Base-by-base conservation (phyloP, 2,329 filamentous ascomycete genomes). In the Periconia macrospinosa region DNA sequence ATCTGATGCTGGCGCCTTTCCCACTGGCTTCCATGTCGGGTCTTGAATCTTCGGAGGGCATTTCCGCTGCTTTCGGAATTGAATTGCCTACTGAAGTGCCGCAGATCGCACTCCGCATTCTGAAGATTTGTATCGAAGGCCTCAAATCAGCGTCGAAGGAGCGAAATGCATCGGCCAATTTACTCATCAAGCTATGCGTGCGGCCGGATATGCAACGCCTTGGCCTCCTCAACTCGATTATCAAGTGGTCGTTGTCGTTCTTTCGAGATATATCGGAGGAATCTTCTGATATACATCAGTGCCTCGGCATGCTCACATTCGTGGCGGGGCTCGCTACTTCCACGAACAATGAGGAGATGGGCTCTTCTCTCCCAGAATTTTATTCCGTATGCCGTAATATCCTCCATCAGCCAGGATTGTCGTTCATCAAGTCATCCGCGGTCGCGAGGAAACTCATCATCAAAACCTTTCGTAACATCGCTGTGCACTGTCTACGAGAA, bases 201-300 rank as follows among this genome's bases (percentile, higher is more conserved):
- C 85, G 94, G 15, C 86, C 85, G 45, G 94, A 99, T 70, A 96
- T 97, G 91, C 90, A 93, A 73, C 78, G 83, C 47, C 76, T 92
- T 10, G 86, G 88, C 0, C 77, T 97, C 2, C 78, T 94, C 33
- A 75, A 85, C 44, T 79, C 82, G 2, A 78, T 96, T 10, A 81
- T 91, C 2, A 71, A 82, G 30, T 95, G 91, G 90, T 85, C 89
- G 1, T 74, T 94, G 37, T 77, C 75, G 9, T 82, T 81, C 27
- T 76, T 96, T 3, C 75, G 78, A 1, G 79, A 80, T 0, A 66
- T 71, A 2, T 68, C 70, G 2, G 74, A 74, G 11, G 69, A 70
- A 3, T 70, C 57, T 63, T 8, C 71, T 72, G 82, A 85, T 23
- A 84, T 89, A 0, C 94, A 96, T 70, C 84, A 86, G 53, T 90